Evolutionary conservation across 2,329 filamentous ascomycete species (phyloP), one percentile per base, ranked within the genome.

Genomic region (Cladorrhinum sp.): DNA sequence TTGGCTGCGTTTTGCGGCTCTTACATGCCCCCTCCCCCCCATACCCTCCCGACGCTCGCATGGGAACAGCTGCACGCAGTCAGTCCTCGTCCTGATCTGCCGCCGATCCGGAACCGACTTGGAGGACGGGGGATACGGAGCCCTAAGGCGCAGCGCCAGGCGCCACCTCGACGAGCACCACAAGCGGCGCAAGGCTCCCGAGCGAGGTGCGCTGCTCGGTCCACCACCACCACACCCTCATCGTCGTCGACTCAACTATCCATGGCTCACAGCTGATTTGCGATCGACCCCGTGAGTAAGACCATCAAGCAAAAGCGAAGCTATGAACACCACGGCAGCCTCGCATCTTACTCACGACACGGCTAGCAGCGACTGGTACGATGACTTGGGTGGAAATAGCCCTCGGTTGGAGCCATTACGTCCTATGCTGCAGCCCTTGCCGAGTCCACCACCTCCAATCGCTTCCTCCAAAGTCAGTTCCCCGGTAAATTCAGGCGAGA

Each of bases 361-460:
- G 53, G 62, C 58, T 55, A 45, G 41, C 41, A 59, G 61, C 70
- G 75, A 77, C 56, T 71, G 73, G 56, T 79, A 76, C 68, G 76
- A 79, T 64, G 74, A 74, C 62, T 65, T 74, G 41, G 72, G 73
- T 52, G 72, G 67, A 65, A 73, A 74, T 65, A 80, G 77, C 64
- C 78, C 78, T 60, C 72, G 66, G 48, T 64, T 71, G 58, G 61
- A 67, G 69, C 72, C 77, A 54, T 71, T 72, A 74, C 72, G 71
- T 62, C 74, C 78, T 57, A 81, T 76, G 64, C 75, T 80, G 51
- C 73, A 74, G 55, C 81, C 79, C n/a, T 80, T 81, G 54, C 79
- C 78, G 54, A 83, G 79, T 67, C 81, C 82, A 12, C 75, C 77
- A 32, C 79, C 77, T 65, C 75, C 75, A 67, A 72, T 79, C 59